A percentile compares a stretch with the other conserved stretches of the same genome.
Evolutionary conservation across 2,329 filamentous ascomycete genomes (phyloP).

Genomic region (Aureobasidium leucospermi): DNA sequence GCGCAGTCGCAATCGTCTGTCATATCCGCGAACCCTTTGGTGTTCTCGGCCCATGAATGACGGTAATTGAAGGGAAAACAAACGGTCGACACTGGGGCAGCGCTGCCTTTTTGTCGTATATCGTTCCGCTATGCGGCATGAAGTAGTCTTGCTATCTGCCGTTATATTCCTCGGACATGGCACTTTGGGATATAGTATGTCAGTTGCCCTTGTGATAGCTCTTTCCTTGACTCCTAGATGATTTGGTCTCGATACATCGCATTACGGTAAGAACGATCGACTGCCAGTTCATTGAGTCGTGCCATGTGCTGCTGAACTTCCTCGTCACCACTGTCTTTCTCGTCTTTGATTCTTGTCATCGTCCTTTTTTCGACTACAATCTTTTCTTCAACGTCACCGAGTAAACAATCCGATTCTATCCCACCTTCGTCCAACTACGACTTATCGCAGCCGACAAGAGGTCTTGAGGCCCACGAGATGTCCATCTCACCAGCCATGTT

Average conservation of each 20-base stretch:
- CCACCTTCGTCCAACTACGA: not conserved
- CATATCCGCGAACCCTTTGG: not conserved
- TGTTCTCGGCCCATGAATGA: not conserved
- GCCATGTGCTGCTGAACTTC: not conserved
- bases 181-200: not conserved
- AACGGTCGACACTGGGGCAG: not conserved
- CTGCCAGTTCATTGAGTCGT: not conserved
- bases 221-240: not conserved
- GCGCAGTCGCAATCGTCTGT: not conserved
- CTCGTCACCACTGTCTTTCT: not conserved
- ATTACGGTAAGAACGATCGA: not conserved
- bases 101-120: not conserved
- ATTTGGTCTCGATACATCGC: not conserved
- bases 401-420: not conserved
- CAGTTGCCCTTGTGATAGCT: not conserved
- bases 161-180: not conserved
- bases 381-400: not conserved
- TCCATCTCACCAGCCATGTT: not conserved
- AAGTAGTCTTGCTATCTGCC: not conserved
- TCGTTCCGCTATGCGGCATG: not conserved
- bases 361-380: no score
- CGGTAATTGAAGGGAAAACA: not conserved
- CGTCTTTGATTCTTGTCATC: not conserved
- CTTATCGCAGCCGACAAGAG: not conserved
- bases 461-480: not conserved